Conservation (phyloP, 2,329 filamentous ascomycete species). For the Hypomyces rosellus region DNA sequence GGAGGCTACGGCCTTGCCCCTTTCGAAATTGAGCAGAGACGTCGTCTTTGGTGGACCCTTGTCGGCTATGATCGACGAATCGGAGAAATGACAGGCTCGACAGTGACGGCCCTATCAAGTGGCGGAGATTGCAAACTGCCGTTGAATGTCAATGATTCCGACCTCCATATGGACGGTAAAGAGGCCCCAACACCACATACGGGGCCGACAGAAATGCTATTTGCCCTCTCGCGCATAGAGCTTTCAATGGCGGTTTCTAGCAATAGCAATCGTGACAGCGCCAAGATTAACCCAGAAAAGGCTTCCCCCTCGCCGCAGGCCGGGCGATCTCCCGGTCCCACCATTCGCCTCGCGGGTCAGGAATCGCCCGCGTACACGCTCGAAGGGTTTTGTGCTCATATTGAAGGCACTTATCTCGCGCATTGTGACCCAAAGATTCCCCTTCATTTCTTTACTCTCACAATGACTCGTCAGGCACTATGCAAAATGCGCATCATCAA, state of each 20-base stretch:
- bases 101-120: constrained; percentile 49
- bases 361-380: constrained; percentile 44
- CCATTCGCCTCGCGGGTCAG: constrained; percentile 43
- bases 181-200: constrained; percentile 42
- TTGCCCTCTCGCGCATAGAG: constrained; percentile 50
- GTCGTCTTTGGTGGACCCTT: constrained; percentile 68
- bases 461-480: constrained; percentile 50
- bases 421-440: constrained; percentile 54
- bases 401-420: constrained; percentile 50
- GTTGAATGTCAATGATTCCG: constrained; percentile 56
- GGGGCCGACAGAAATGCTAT: constrained; percentile 55
- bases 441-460: constrained; percentile 51
- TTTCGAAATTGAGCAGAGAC: constrained; percentile 64
- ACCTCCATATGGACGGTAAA: constrained; percentile 52
- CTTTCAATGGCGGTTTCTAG: constrained; percentile 49
- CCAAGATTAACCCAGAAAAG: constrained; percentile 24
- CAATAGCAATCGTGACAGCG: constrained; percentile 35
- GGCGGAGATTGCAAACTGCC: constrained; percentile 50
- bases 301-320: constrained; percentile 18
- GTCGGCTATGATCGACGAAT: constrained; percentile 63
- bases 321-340: constrained; percentile 21
- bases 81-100: constrained; percentile 57
- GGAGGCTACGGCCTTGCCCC: constrained; percentile 43
- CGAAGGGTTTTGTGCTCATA: constrained; percentile 47
- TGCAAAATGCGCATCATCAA: constrained; percentile 51